Evolutionary conservation across 192 early-diverging fungal genomes (phyloP).

Genomic region (Coemansia sp.): DNA sequence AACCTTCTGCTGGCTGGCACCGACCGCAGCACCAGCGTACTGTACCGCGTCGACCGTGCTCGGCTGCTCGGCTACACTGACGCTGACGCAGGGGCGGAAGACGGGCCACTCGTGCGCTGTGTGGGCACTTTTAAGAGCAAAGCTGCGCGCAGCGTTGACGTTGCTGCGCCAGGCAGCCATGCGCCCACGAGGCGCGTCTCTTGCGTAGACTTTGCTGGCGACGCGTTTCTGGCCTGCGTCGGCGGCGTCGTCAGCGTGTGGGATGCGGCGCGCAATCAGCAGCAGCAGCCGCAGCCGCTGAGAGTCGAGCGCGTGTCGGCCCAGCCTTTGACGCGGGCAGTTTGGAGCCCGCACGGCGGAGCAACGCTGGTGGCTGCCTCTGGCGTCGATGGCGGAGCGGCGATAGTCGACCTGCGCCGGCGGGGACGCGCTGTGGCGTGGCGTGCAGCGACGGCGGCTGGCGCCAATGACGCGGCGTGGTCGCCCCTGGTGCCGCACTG

Average conservation of each 20-base stretch:
- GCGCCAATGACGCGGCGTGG: constrained; percentile 61
- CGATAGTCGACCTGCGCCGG: constrained; percentile 52
- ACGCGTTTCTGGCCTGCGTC: constrained; percentile 49
- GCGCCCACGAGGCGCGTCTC: constrained; percentile 44
- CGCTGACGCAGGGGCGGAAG: constrained; percentile 4
- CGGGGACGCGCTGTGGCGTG: constrained; percentile 59
- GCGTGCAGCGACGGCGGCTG: constrained; percentile 31
- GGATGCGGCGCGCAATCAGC: constrained; percentile 42
- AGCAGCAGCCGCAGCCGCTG: constrained; percentile 7
- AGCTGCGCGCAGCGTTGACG: constrained; percentile 49
- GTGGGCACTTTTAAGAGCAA: constrained; percentile 59
- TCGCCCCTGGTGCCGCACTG: constrained; percentile 79
- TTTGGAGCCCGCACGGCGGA: constrained; percentile 44
- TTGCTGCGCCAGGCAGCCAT: constrained; percentile 54
- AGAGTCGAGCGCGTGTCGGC: constrained; percentile 45
- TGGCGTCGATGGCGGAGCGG: constrained; percentile 39
- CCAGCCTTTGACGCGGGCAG: constrained; percentile 39
- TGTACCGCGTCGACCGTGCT: constrained; percentile 56
- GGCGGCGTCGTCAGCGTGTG: constrained; percentile 56
- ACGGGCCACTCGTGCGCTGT: constrained; percentile 44
- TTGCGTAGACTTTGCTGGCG: constrained; percentile 50
- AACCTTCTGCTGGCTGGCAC: constrained; percentile 54
- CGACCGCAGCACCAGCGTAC: constrained; percentile 51
- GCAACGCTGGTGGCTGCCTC: constrained; percentile 44
- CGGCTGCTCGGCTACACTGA: constrained; percentile 37